Evolutionary conservation across 495 filamentous ascomycete genomes (phyloP).

Genomic region (Neurospora cerealis): DNA sequence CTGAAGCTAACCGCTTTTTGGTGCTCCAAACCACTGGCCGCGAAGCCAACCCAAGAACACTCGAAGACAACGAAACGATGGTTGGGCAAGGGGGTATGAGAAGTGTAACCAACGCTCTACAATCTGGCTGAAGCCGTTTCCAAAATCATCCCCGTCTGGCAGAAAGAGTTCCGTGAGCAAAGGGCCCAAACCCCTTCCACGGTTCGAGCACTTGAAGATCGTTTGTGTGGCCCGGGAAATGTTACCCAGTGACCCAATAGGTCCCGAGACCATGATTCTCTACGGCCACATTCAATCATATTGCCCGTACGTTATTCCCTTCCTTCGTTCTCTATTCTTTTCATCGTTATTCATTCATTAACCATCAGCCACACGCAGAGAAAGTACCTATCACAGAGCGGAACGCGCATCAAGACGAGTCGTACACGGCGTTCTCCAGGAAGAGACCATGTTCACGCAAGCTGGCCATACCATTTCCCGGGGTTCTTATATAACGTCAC

Average conservation of each 20-base stretch:
- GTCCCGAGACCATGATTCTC: too few relatives aligned
- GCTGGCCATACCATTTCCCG: not conserved
- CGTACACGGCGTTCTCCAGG: not conserved
- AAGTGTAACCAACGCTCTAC: not conserved
- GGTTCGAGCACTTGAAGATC: not conserved
- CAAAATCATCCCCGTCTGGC: not conserved
- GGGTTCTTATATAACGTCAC: not conserved
- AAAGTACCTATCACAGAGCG: not conserved
- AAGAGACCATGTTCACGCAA: not conserved
- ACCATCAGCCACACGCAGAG: too few relatives aligned
- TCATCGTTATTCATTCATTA: too few relatives aligned
- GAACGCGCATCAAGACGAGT: not conserved
- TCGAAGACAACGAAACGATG: not conserved
- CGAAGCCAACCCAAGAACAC: not conserved
- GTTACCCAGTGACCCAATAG: too few relatives aligned
- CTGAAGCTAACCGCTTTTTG: not conserved
- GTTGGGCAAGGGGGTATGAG: not conserved
- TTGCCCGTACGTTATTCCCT: too few relatives aligned
- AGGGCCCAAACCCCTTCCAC: not conserved
- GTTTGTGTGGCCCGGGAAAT: not conserved
- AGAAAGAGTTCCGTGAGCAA: not conserved
- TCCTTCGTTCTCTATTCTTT: too few relatives aligned
- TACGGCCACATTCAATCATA: too few relatives aligned
- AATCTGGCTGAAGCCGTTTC: not conserved
- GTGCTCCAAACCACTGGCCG: not conserved